Evolutionary conservation across 2,329 filamentous ascomycete genomes (phyloP).

Genomic region (Cephalotrichum gorgonifer): DNA sequence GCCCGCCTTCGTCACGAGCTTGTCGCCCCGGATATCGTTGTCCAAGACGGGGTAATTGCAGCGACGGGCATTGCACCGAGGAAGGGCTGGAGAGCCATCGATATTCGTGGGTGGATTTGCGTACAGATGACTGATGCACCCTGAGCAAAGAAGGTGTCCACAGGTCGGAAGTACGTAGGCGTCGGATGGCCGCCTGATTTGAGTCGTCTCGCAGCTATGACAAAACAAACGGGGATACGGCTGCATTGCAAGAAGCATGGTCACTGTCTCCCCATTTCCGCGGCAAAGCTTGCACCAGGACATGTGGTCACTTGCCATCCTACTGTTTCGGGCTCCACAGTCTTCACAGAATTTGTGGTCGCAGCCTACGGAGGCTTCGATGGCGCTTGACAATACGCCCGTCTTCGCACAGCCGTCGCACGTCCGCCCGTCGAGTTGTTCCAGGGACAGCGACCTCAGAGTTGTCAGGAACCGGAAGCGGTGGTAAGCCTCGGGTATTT

Average conservation of each 20-base stretch:
- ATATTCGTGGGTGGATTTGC: neutral
- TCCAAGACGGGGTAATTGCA: constrained; percentile 5
- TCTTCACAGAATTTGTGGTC: neutral
- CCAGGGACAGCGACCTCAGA: neutral
- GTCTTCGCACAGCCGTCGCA: neutral
- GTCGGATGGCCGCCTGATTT: neutral
- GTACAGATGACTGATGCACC: constrained; percentile 7
- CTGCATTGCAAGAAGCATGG: neutral
- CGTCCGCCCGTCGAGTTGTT: neutral
- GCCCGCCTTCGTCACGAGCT: constrained; percentile 3
- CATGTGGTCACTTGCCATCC: neutral
- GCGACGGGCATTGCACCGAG: constrained; percentile 8
- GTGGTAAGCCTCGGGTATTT: neutral
- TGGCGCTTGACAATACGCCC: neutral
- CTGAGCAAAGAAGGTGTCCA: constrained; percentile 15
- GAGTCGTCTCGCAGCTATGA: constrained; percentile 1
- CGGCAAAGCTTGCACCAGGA: neutral
- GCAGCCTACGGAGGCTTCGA: neutral
- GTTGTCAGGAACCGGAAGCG: constrained; percentile 1
- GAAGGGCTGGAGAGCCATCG: constrained; percentile 1
- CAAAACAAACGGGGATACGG: neutral
- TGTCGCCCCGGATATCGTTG: constrained; percentile 3
- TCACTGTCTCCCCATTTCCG: neutral
- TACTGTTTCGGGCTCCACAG: neutral
- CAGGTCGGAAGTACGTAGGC: constrained; percentile 14